These are phyloP conservation scores for Globisporangium polare DNA, from an alignment of 352 stramenopile genomes.

Conservation along the genomic window DNA sequence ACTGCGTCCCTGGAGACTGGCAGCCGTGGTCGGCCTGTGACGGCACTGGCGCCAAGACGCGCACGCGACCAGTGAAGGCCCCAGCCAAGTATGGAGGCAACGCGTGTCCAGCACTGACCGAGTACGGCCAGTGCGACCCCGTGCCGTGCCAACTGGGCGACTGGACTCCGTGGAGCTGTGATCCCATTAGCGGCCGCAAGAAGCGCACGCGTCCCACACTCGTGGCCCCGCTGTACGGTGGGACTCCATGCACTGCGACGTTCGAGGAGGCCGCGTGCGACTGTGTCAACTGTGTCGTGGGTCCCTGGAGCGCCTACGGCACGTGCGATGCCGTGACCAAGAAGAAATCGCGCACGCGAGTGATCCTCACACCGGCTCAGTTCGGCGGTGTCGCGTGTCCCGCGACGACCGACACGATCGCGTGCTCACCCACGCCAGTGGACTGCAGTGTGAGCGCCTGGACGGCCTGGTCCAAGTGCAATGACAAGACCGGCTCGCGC, in stretches of 20 bases:
- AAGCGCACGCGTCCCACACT: slow-evolving; percentile 30
- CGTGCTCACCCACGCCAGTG: slow-evolving; percentile 15
- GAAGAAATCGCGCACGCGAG: slow-evolving; percentile 26
- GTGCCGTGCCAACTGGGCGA: slow-evolving; percentile 42
- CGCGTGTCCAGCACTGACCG: slow-evolving; percentile 23
- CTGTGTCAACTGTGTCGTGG: slow-evolving; percentile 46
- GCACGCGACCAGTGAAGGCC: slow-evolving; percentile 23
- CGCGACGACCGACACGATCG: slow-evolving; percentile 8
- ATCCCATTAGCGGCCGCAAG: slow-evolving; percentile 25
- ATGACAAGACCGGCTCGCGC: slow-evolving; percentile 12
- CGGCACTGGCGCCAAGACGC: slow-evolving; percentile 25
- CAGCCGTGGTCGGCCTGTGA: slow-evolving; percentile 30
- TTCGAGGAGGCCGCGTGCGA: slow-evolving; percentile 33
- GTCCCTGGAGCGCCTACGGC: slow-evolving; percentile 26
- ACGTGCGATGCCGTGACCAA: slow-evolving; percentile 26
- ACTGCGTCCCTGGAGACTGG: slow-evolving; percentile 39
- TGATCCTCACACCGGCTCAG: slow-evolving; percentile 23
- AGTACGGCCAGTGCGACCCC: slow-evolving; percentile 30
- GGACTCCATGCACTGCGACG: slow-evolving; percentile 25
- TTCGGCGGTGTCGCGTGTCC: slow-evolving; percentile 36
- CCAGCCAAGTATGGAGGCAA: slow-evolving; percentile 36
- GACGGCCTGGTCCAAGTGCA: slow-evolving; percentile 25
- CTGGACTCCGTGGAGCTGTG: slow-evolving; percentile 41
- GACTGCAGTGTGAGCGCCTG: slow-evolving; percentile 28
- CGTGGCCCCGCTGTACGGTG: slow-evolving; percentile 30